Evolutionary conservation across 2,329 filamentous ascomycete genomes (phyloP), one percentile per base, ranked within the genome.

Genomic region (Diaporthe amygdali): DNA sequence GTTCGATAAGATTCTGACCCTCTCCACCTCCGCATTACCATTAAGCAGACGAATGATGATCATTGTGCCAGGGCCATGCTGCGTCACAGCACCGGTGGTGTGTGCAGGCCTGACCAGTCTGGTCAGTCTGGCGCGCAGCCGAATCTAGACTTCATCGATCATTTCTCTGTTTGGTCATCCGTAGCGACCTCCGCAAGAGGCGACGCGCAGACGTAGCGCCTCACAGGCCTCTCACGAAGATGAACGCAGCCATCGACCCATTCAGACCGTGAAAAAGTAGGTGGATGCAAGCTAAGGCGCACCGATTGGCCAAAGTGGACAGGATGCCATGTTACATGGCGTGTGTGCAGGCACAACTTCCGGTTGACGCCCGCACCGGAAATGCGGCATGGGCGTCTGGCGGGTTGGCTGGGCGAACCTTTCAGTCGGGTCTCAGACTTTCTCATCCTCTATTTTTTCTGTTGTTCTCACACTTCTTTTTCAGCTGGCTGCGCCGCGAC

Each of bases 401-500:
- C 30, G 20, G 17, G 10, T 47, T n/a, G 41, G 47, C 27, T 37
- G 27, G 41, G 59, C 59, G 59, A 34, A 32, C 59, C 59, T 14
- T 30, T 25, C 44, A 49, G 59, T 64, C 59, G 59, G 59, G 59
- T 25, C 47, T 37, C 20, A 47, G 20, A 20, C 27, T 20, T 20
- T 27, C 12, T 34, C 39, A 9, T 32, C 25, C 20, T 63, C 30
- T 46, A 5, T 47, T 8, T 15, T n/a, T 15, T n/a, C 12, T 34
- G 20, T n/a, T 20, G 30, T 37, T 37, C 14, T 27, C n/a, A 49
- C 49, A 30, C n/a, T 49, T 64, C 44, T 49, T 68, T 25, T 68
- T 68, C 66, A 68, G 66, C 66, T 49, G 27, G 66, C 51, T 68
- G 64, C 64, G 51, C 37, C 47, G 49, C 34, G 15, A 22, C 64